phyloP scores from a whole-genome alignment of 164 flowering plant species.

The Chloranthus sessilifolius region DNA sequence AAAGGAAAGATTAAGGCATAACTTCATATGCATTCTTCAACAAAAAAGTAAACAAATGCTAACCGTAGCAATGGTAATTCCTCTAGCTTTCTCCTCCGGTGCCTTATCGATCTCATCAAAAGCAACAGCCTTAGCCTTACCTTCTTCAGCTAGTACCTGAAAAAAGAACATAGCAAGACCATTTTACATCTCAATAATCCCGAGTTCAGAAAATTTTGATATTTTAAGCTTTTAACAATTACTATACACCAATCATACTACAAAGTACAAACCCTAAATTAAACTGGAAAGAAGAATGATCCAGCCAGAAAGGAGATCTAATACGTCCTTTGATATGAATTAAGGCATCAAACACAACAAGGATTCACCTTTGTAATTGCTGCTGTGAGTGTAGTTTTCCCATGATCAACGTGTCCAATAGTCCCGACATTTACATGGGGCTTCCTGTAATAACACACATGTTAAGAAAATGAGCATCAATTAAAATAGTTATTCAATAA shows the following conservation, averaged over 20 bases:
- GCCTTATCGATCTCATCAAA: conserved; percentile 99
- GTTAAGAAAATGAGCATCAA: not conserved
- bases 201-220: no score
- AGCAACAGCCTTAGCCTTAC: conserved; percentile 90
- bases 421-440: conserved; percentile 98
- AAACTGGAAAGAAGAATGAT: no score
- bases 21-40: not conserved
- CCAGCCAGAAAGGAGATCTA: no score
- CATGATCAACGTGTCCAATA: conserved; percentile 98
- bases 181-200: no score
- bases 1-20: not conserved
- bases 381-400: conserved; percentile 95
- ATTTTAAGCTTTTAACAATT: no score
- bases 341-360: no score
- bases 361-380: conserved; percentile 91
- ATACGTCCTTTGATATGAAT: no score
- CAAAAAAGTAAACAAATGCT: conserved; percentile 9
- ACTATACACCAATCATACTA: no score
- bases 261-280: no score
- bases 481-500: not conserved
- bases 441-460: conserved; percentile 43
- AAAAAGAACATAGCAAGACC: not conserved
- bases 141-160: conserved; percentile 92
- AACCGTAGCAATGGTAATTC: conserved; percentile 97
- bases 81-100: conserved; percentile 98